Percentiles rank a stretch among this genome's conserved stretches.
phyloP scores from a whole-genome alignment of 805 yeast genomes.

The Yarrowia yakushimensis region DNA sequence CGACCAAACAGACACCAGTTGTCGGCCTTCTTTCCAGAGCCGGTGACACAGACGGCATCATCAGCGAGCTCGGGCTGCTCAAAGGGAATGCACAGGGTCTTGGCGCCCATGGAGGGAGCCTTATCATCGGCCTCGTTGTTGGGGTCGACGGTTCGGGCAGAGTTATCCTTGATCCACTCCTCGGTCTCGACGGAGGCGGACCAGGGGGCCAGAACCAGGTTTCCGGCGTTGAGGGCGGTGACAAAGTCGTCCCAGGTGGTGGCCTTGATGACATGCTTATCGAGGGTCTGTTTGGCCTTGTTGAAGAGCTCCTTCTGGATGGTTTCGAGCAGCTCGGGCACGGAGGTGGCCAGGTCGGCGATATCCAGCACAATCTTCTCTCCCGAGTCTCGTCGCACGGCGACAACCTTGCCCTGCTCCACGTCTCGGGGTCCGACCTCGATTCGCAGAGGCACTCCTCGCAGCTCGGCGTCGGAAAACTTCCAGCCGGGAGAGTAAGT shows the following conservation, averaged over 20 bases:
- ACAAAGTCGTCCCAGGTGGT: constrained; percentile 89
- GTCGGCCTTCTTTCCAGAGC: constrained; percentile 69
- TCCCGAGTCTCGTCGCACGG: constrained; percentile 90
- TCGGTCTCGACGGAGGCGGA: constrained; percentile 94
- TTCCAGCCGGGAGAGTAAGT: constrained; percentile 99
- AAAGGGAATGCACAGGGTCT: constrained; percentile 93
- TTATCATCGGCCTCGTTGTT: constrained; percentile 89
- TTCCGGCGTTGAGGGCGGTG: constrained; percentile 85
- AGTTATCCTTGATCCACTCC: constrained; percentile 90
- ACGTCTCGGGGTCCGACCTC: constrained; percentile 97
- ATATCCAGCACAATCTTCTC: constrained; percentile 67
- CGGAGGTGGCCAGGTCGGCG: constrained; percentile 56
- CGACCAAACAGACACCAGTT: constrained; percentile 96
- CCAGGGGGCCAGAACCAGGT: constrained; percentile 93
- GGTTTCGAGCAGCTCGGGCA: constrained; percentile 75
- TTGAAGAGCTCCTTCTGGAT: constrained; percentile 72
- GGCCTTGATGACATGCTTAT: constrained; percentile 76
- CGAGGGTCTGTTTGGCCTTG: constrained; percentile 79
- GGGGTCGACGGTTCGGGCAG: constrained; percentile 72
- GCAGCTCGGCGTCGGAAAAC: constrained; percentile 94
- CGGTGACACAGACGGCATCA: constrained; percentile 79
- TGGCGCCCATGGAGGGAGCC: constrained; percentile 99
- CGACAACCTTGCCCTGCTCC: constrained; percentile 71
- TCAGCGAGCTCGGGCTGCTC: constrained; percentile 79
- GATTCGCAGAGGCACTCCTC: constrained; percentile 89